Conservation (phyloP, 768 basidiomycete species). For the Leucocoprinus sp. region DNA sequence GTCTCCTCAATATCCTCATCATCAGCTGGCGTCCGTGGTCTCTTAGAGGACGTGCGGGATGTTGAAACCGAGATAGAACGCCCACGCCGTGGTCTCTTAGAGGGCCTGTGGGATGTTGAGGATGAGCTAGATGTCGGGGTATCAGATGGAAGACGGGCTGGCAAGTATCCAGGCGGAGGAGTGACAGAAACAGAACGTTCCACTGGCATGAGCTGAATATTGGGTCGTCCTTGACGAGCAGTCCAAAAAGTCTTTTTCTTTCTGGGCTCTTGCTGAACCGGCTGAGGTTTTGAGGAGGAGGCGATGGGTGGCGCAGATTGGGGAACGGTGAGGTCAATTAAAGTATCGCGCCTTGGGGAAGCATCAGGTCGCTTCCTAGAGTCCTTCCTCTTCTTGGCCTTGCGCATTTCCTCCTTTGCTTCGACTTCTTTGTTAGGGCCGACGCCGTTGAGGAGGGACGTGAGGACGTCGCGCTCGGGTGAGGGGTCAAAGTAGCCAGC, state of each 20-base stretch:
- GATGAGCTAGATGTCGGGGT: conserved; percentile 72
- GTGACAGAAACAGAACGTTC: conserved; percentile 70
- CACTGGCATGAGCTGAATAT: conserved; percentile 61
- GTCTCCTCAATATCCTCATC: conserved; percentile 29
- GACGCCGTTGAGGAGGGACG: conserved; percentile 72
- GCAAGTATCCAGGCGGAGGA: conserved; percentile 52
- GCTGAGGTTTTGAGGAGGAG: conserved; percentile 1
- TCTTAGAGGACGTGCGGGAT: conserved; percentile 73
- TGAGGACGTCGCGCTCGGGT: conserved; percentile 66
- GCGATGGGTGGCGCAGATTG: conserved; percentile 2
- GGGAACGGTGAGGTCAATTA: not conserved
- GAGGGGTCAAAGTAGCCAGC: conserved; percentile 66
- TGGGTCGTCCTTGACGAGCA: conserved; percentile 44
- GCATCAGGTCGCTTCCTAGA: conserved; percentile 25
- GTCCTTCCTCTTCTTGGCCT: conserved; percentile 46
- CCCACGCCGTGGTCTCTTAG: conserved; percentile 69
- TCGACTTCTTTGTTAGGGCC: conserved; percentile 56
- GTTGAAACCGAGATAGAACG: conserved; percentile 64
- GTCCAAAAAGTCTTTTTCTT: conserved; percentile 47
- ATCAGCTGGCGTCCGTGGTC: conserved; percentile 68
- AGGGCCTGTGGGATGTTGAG: conserved; percentile 66
- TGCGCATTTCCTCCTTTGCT: conserved; percentile 47
- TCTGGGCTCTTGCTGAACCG: conserved; percentile 17
- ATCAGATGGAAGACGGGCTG: conserved; percentile 41
- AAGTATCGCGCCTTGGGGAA: conserved; percentile 1